A percentile compares a stretch with the other conserved stretches of the same genome.
phyloP scores from a whole-genome alignment of 2,329 filamentous ascomycete species.

The Penicillium polonicum region DNA sequence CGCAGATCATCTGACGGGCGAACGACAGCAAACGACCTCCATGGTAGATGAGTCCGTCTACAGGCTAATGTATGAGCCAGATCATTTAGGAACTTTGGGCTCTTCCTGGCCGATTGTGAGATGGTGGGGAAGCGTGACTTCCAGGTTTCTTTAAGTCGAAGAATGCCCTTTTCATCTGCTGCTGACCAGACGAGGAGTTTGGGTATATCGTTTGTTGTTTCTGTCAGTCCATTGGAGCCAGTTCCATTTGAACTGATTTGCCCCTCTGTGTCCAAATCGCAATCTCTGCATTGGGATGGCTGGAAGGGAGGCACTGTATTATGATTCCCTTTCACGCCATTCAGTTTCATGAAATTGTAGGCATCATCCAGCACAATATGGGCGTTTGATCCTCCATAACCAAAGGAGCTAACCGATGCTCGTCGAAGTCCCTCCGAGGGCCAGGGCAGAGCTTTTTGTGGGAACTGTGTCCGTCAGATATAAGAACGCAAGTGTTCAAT shows the following conservation, averaged over 20 bases:
- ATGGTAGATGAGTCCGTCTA: neutral
- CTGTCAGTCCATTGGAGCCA: neutral
- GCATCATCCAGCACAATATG: constrained; percentile 28
- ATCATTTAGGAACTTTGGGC: neutral
- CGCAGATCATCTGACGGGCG: neutral
- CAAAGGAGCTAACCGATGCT: constrained; percentile 28
- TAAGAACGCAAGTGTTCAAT: neutral
- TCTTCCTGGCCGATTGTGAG: too few relatives aligned
- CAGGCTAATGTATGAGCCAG: neutral
- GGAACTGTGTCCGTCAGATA: constrained; percentile 13
- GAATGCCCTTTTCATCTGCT: constrained; percentile 10
- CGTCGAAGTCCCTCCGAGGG: constrained; percentile 17
- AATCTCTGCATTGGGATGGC: neutral
- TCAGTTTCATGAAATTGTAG: constrained; percentile 2
- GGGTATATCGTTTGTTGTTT: neutral
- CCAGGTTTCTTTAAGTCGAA: constrained; percentile 5
- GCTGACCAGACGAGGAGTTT: constrained; percentile 13
- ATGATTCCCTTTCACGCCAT: neutral
- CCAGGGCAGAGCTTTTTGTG: constrained; percentile 16
- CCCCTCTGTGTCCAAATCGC: neutral
- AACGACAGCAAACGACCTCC: neutral
- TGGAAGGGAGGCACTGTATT: neutral
- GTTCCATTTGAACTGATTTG: neutral
- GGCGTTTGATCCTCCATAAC: constrained; percentile 30
- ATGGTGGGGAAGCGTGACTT: neutral